Percentiles rank a stretch among this genome's conserved stretches.
Evolutionary conservation across 805 yeast species (phyloP).

Genomic region (Nakazawaea holstii): DNA sequence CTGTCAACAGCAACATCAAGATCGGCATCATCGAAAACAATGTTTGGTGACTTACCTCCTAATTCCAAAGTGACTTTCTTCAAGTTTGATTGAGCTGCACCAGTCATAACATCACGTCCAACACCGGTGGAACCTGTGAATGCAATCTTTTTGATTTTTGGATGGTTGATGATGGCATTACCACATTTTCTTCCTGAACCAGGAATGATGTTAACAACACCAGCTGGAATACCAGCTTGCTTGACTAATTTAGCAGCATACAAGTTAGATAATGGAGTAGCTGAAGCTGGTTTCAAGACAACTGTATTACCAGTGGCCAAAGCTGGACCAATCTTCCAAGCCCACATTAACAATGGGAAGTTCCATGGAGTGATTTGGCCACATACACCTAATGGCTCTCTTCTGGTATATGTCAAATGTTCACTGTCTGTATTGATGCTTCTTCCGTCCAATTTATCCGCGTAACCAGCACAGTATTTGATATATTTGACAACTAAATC

Average conservation of each 20-base stretch:
- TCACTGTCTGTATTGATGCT: constrained; percentile 56
- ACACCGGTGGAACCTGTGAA: constrained; percentile 79
- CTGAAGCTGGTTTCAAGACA: constrained; percentile 70
- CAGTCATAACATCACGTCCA: constrained; percentile 66
- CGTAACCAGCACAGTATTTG: constrained; percentile 69
- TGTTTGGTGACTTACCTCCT: constrained; percentile 81
- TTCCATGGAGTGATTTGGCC: constrained; percentile 87
- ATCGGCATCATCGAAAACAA: constrained; percentile 67
- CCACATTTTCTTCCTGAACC: constrained; percentile 76
- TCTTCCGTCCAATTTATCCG: constrained; percentile 65
- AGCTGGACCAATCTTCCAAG: constrained; percentile 80
- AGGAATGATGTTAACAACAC: constrained; percentile 69
- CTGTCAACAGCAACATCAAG: constrained; percentile 42
- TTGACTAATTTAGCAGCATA: constrained; percentile 55
- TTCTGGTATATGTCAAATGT: constrained; percentile 60
- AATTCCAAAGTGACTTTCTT: constrained; percentile 78
- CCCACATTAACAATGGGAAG: constrained; percentile 73
- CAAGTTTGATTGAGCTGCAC: constrained; percentile 65
- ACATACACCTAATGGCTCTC: constrained; percentile 77
- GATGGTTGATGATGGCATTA: constrained; percentile 63
- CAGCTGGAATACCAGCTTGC: constrained; percentile 70
- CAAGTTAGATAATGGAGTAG: constrained; percentile 71
- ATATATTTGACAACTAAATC: constrained; percentile 57
- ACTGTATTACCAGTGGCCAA: constrained; percentile 72
- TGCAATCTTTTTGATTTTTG: constrained; percentile 67